Base-by-base conservation (phyloP, 2,329 filamentous ascomycete genomes). In the Fusarium begoniae region DNA sequence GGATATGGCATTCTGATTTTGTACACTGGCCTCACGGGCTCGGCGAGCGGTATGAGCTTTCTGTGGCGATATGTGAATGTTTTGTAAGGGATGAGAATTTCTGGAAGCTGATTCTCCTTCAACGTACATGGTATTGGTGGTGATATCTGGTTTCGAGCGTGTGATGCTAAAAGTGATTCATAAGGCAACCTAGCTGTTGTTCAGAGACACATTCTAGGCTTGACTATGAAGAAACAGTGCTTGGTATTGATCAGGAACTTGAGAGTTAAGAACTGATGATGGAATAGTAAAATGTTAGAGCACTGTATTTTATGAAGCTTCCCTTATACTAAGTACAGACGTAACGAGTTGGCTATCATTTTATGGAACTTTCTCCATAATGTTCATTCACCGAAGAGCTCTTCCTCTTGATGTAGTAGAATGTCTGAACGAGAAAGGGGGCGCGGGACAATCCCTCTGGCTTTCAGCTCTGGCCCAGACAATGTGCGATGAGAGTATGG, bases 1-100 rank as follows among this genome's bases (percentile, higher is more conserved):
- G 83, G 86, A 6, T 90, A 87, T 77, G 87, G 88, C 5, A 81
- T 82, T 17, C 74, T 90, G 75, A 89, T 90, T 68, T 81, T 88
- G n/a, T 90, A 89, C 70, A 90, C 88, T 2, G 88, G 87, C 6
- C 14, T 73, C 26, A 75, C 69, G 5, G 75, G 69, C 7, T 38
- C 76, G 37, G 41, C 72, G 40, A 73, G 75, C 22, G 75, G 74
- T 6, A 60, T 64, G 43, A 70, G 62, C 13, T 74, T 75, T 50
- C 9, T 76, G 8, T 72, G 67, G 66, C 72, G 64, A 28, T 56
- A 68, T 13, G 10, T 74, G 20, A 68, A 75, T 13, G 58, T 70
- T 48, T 28, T 75, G 8, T 72, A 43, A 45, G 30, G 8, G 20
- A 11, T 24, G 22, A 8, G n/a, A 10, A 18, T 15, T 7, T 45